Conservation (phyloP, 108 stramenopile species). For the Cyclotella kingstonii region DNA sequence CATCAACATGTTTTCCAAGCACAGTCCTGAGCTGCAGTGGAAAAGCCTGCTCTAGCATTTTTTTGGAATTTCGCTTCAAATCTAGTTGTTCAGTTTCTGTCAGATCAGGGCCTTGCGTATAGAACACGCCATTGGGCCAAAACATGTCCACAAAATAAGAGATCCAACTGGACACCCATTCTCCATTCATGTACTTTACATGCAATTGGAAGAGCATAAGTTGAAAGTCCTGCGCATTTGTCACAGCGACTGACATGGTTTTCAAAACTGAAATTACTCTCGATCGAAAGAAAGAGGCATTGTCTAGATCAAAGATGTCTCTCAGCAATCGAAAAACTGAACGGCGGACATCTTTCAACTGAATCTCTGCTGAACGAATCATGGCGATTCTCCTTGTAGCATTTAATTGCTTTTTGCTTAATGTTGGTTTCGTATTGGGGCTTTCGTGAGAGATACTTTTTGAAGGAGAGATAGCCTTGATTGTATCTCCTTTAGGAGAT, state of each 20-base stretch:
- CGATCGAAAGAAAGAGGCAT: slow-evolving; percentile 83
- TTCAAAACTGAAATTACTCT: slow-evolving; percentile 77
- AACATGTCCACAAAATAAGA: slow-evolving; percentile 58
- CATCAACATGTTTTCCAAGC: slow-evolving; percentile 70
- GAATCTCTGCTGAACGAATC: slow-evolving; percentile 57
- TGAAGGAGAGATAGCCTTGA: background rate
- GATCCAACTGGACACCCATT: slow-evolving; percentile 65
- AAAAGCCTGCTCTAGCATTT: slow-evolving; percentile 55
- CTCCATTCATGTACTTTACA: slow-evolving; percentile 61
- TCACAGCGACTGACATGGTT: slow-evolving; percentile 75
- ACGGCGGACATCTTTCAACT: slow-evolving; percentile 67
- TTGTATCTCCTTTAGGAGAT: slow-evolving; percentile 6
- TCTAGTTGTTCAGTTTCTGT: slow-evolving; percentile 48
- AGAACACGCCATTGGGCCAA: slow-evolving; percentile 85
- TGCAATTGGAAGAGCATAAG: slow-evolving; percentile 67
- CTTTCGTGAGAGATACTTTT: background rate
- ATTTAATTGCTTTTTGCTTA: slow-evolving; percentile 17
- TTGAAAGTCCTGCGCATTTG: slow-evolving; percentile 69
- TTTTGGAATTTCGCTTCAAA: slow-evolving; percentile 42
- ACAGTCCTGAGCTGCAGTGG: slow-evolving; percentile 74
- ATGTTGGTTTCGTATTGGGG: too few relatives aligned
- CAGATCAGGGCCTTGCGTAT: slow-evolving; percentile 41
- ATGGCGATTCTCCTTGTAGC: slow-evolving; percentile 30
- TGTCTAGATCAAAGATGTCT: slow-evolving; percentile 80
- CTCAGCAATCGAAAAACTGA: slow-evolving; percentile 67